phyloP scores from a whole-genome alignment of 257 asterid genomes.

The Ocimum tenuiflorum region DNA sequence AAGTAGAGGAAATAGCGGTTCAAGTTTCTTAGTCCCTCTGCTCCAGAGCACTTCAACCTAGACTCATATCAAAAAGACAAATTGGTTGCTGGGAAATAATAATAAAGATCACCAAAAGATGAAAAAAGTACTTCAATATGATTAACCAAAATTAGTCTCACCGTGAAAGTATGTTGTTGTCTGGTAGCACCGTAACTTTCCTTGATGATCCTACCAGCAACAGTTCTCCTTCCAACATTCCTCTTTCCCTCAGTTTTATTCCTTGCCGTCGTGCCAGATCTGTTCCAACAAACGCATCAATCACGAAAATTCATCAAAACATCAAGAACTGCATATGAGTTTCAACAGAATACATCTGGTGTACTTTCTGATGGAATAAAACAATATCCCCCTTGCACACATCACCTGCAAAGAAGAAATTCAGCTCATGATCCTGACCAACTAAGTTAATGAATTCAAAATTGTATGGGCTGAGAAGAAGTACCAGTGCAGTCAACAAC shows the following conservation, averaged over 20 bases:
- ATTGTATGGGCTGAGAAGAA: not conserved
- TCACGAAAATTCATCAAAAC: slow-evolving; percentile 3
- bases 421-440: slow-evolving; percentile 1
- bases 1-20: slow-evolving; percentile 57
- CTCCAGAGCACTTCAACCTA: slow-evolving; percentile 83
- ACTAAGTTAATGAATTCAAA: not conserved
- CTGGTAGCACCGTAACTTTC: slow-evolving; percentile 75
- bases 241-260: slow-evolving; percentile 39
- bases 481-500: slow-evolving; percentile 64
- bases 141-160: slow-evolving; percentile 21
- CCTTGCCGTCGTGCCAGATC: slow-evolving; percentile 42
- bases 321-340: slow-evolving; percentile 1
- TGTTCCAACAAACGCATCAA: slow-evolving; percentile 22
- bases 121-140: not conserved
- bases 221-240: slow-evolving; percentile 48
- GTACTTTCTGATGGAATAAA: slow-evolving; percentile 62
- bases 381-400: slow-evolving; percentile 79
- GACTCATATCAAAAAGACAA: slow-evolving; percentile 4
- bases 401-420: slow-evolving; percentile 48
- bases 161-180: slow-evolving; percentile 88
- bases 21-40: slow-evolving; percentile 49
- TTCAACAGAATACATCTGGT: slow-evolving; percentile 30
- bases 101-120: not conserved
- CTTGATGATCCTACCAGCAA: slow-evolving; percentile 65
- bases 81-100: not conserved